A percentile compares a stretch with the other conserved stretches of the same genome.
Conservation (phyloP, 768 basidiomycete genomes). For the Tulasnella sp. region DNA sequence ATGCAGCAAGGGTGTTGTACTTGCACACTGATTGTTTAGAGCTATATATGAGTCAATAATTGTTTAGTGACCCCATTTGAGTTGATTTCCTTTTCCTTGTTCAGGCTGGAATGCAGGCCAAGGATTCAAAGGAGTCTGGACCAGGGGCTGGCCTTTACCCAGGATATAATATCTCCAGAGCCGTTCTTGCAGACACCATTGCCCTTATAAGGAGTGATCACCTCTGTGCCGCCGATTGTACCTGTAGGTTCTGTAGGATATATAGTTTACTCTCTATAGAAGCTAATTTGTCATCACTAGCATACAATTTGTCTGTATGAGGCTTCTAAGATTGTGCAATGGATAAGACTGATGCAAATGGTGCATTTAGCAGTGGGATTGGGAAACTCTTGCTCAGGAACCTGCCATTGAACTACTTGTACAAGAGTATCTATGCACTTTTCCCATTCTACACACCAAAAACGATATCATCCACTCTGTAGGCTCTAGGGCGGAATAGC, state of each 20-base stretch:
- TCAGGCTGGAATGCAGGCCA: slow-evolving; percentile 57
- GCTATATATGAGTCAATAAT: slow-evolving; percentile 43
- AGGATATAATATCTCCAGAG: slow-evolving; percentile 71
- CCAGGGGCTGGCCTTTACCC: slow-evolving; percentile 70
- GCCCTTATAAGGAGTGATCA: slow-evolving; percentile 67
- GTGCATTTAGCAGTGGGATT: slow-evolving; percentile 69
- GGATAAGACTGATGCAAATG: slow-evolving; percentile 48
- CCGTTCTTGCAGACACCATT: slow-evolving; percentile 45
- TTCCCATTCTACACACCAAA: too few relatives aligned
- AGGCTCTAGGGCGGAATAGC: slow-evolving; percentile 41
- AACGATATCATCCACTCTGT: too few relatives aligned
- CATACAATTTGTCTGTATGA: too few relatives aligned
- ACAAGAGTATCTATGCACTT: too few relatives aligned
- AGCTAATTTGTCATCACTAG: slow-evolving; percentile 26
- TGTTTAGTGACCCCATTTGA: neutral
- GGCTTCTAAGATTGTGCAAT: slow-evolving; percentile 62
- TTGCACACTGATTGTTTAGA: slow-evolving; percentile 68
- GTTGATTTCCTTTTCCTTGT: neutral
- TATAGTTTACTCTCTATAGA: slow-evolving; percentile 28
- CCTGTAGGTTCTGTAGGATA: slow-evolving; percentile 39
- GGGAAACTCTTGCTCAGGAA: slow-evolving; percentile 62
- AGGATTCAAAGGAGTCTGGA: slow-evolving; percentile 51
- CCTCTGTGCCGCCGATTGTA: slow-evolving; percentile 65
- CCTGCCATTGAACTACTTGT: too few relatives aligned
- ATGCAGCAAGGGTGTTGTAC: slow-evolving; percentile 53